Percentiles rank a stretch among this genome's conserved stretches.
phyloP scores from a whole-genome alignment of 441 rosid species.

The Pelargonium australe region DNA sequence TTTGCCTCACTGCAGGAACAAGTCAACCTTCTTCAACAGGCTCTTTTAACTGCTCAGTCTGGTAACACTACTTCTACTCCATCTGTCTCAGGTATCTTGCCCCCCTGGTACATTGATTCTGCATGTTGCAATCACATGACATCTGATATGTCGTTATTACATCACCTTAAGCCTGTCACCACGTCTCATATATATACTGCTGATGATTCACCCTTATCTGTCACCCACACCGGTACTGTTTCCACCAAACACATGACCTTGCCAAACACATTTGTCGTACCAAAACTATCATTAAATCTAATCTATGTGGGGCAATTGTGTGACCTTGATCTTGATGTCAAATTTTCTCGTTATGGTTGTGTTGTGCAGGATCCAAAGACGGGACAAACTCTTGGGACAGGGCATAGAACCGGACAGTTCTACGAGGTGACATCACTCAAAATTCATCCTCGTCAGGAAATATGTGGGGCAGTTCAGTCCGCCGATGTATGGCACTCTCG shows the following conservation, averaged over 20 bases:
- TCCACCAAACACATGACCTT: background rate
- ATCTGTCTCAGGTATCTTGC: background rate
- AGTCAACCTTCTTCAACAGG: background rate
- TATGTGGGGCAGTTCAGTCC: background rate
- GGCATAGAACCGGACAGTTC: background rate
- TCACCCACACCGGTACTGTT: background rate
- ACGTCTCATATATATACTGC: background rate
- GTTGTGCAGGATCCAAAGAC: slow-evolving; percentile 12
- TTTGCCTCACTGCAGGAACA: background rate
- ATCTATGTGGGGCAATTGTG: slow-evolving; percentile 8
- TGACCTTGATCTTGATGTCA: slow-evolving; percentile 5
- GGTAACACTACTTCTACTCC: background rate
- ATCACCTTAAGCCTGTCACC: background rate
- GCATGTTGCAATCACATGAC: slow-evolving; percentile 20
- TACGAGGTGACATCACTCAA: slow-evolving; percentile 16
- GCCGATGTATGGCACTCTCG: background rate
- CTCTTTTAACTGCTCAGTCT: background rate
- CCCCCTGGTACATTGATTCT: slow-evolving; percentile 14
- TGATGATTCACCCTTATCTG: background rate
- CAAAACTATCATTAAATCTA: slow-evolving; percentile 12
- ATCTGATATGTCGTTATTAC: background rate
- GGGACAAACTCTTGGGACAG: slow-evolving; percentile 9
- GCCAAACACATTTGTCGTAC: background rate
- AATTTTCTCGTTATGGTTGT: slow-evolving; percentile 3
- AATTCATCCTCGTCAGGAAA: background rate